A percentile compares a stretch with the other conserved stretches of the same genome.
Evolutionary conservation across 176 grass and related monocot species (phyloP).

Genomic region (Paspalum vaginatum): DNA sequence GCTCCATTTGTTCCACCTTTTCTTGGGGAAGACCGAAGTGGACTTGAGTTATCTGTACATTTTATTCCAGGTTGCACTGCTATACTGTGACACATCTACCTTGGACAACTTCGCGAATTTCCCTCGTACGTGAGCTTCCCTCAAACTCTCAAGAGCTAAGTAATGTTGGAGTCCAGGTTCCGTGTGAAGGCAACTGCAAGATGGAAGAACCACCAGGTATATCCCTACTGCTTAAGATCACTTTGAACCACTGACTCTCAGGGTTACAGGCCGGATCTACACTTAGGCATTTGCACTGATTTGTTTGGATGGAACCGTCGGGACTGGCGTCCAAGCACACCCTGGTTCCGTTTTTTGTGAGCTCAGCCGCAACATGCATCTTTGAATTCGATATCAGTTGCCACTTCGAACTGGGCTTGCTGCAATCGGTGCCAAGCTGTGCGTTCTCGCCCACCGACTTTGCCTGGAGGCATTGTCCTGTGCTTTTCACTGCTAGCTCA

Average conservation of each 20-base stretch:
- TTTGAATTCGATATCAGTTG: conserved; percentile 69
- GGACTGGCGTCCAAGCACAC: conserved; percentile 69
- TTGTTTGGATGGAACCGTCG: conserved; percentile 59
- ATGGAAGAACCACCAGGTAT: conserved; percentile 37
- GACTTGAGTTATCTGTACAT: neutral
- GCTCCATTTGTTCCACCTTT: neutral
- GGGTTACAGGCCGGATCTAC: conserved; percentile 65
- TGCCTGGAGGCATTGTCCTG: conserved; percentile 62
- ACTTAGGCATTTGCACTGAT: conserved; percentile 72
- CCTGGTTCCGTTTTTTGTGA: conserved; percentile 53
- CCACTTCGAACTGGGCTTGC: conserved; percentile 70
- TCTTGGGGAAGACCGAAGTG: neutral
- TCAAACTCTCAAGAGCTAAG: neutral
- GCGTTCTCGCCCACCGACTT: conserved; percentile 47
- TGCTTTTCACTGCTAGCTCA: conserved; percentile 54
- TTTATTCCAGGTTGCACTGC: neutral
- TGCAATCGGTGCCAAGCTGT: conserved; percentile 55
- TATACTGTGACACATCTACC: neutral
- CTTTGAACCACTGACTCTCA: conserved; percentile 90
- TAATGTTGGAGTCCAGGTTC: conserved; percentile 28
- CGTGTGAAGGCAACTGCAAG: conserved; percentile 56
- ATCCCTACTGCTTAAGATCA: conserved; percentile 66
- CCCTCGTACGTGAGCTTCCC: neutral
- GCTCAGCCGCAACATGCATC: conserved; percentile 76
- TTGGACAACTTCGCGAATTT: neutral